phyloP scores from a whole-genome alignment of 352 stramenopile genomes.

The Globisporangium apiculatum region DNA sequence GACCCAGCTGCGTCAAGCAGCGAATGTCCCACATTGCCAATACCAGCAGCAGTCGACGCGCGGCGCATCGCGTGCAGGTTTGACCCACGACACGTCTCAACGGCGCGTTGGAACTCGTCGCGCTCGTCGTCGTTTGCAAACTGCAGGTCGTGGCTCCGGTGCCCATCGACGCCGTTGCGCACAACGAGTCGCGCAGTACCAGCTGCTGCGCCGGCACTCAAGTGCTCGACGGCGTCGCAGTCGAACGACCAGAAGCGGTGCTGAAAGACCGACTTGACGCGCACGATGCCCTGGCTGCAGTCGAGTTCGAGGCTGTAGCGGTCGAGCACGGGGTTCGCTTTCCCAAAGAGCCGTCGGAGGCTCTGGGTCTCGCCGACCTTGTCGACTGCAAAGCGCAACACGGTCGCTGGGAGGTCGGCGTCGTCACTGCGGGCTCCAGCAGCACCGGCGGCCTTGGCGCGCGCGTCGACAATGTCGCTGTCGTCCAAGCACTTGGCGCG shows the following conservation, averaged over 20 bases:
- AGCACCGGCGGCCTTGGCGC: slow-evolving; percentile 20
- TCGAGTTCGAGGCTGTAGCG: slow-evolving; percentile 78
- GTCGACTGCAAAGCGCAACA: slow-evolving; percentile 69
- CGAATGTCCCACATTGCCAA: neutral
- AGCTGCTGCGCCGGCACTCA: slow-evolving; percentile 28
- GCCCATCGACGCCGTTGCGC: slow-evolving; percentile 45
- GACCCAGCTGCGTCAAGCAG: slow-evolving; percentile 12
- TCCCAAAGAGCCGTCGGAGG: slow-evolving; percentile 48
- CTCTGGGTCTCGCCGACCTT: slow-evolving; percentile 52
- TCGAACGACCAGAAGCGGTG: slow-evolving; percentile 77
- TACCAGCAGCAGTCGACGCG: slow-evolving; percentile 20
- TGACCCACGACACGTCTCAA: slow-evolving; percentile 40
- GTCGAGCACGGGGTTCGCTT: slow-evolving; percentile 63
- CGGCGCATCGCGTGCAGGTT: slow-evolving; percentile 35
- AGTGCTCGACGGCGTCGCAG: slow-evolving; percentile 53
- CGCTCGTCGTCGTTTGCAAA: slow-evolving; percentile 70
- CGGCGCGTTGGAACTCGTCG: slow-evolving; percentile 51
- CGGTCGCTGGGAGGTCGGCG: slow-evolving; percentile 44
- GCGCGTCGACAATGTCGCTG: slow-evolving; percentile 70
- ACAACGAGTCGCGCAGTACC: slow-evolving; percentile 42
- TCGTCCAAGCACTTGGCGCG: slow-evolving; percentile 71
- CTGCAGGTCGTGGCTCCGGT: slow-evolving; percentile 57
- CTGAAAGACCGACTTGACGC: slow-evolving; percentile 79
- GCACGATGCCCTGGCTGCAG: slow-evolving; percentile 58
- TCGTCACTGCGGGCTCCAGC: slow-evolving; percentile 24